Percentiles rank a stretch among this genome's conserved stretches.
Evolutionary conservation across 306 rosid species (phyloP).

Genomic region (Medicago ruthenica): DNA sequence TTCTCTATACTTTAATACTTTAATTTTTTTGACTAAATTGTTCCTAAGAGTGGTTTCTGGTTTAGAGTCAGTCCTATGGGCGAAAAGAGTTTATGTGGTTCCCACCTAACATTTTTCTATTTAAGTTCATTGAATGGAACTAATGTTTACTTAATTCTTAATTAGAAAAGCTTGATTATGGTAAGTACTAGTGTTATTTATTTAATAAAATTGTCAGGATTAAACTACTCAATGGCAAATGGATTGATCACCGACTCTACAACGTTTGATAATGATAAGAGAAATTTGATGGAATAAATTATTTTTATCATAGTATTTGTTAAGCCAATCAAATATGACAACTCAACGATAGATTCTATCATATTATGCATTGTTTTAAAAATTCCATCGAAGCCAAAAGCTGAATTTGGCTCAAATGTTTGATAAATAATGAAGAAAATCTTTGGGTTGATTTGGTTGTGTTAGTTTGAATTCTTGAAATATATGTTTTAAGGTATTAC

Average conservation of each 20-base stretch:
- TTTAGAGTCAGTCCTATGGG: conserved; percentile 43
- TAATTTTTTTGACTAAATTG: no score
- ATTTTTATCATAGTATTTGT: neutral
- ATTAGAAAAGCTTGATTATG: neutral
- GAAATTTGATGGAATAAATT: neutral
- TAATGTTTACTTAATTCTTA: conserved; percentile 28
- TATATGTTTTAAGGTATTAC: no score
- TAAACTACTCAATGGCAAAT: neutral
- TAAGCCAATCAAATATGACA: neutral
- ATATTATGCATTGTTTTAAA: no score
- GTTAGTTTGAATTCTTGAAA: no score
- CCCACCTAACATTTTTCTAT: conserved; percentile 29
- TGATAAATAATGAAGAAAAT: no score
- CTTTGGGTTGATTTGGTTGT: no score
- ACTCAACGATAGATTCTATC: no score
- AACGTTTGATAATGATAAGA: neutral
- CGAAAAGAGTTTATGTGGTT: conserved; percentile 17
- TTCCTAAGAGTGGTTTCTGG: conserved; percentile 43
- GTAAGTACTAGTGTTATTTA: neutral
- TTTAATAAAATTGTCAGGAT: neutral
- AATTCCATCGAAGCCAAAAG: no score
- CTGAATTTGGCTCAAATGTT: no score
- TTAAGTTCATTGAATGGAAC: conserved; percentile 42
- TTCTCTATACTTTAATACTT: neutral
- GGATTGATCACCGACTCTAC: neutral